Evolutionary conservation across 2,329 filamentous ascomycete genomes (phyloP).

Genomic region (Clonostachys chloroleuca): DNA sequence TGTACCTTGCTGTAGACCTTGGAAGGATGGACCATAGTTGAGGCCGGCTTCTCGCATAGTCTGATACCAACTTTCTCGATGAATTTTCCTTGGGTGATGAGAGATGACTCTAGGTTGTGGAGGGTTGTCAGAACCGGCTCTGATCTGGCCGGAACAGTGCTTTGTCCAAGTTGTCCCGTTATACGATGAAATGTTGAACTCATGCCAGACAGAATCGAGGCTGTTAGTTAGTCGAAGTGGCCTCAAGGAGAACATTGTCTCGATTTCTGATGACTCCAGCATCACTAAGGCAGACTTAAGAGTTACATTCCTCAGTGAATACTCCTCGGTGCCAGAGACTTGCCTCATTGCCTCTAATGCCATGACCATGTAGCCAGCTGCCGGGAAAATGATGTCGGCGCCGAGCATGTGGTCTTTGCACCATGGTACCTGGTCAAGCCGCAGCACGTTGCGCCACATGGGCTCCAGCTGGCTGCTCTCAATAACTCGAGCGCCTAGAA

Average conservation of each 20-base stretch:
- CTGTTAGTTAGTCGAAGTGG: neutral
- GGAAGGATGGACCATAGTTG: no score
- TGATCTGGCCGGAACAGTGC: neutral
- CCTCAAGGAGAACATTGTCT: neutral
- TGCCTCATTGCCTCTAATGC: slow-evolving; percentile 8
- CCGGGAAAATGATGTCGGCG: slow-evolving; percentile 24
- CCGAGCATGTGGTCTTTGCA: slow-evolving; percentile 15
- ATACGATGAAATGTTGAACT: neutral
- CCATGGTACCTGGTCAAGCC: slow-evolving; percentile 20
- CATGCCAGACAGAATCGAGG: neutral
- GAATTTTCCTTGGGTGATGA: no score
- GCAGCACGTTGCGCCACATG: slow-evolving; percentile 12
- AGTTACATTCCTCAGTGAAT: neutral
- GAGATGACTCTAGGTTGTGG: no score
- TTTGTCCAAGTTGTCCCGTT: neutral
- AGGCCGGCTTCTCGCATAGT: no score
- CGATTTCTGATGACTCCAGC: neutral
- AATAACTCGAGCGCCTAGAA: slow-evolving; percentile 12
- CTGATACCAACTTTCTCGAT: no score
- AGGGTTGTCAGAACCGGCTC: neutral
- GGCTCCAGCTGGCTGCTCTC: slow-evolving; percentile 3
- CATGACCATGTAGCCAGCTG: slow-evolving; percentile 27
- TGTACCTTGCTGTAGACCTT: no score
- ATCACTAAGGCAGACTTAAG: neutral
- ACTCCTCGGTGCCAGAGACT: neutral